A percentile compares a stretch with the other conserved stretches of the same genome.
Conservation (phyloP, 1,284 basidiomycete genomes). For the Apiotrichum domesticum region DNA sequence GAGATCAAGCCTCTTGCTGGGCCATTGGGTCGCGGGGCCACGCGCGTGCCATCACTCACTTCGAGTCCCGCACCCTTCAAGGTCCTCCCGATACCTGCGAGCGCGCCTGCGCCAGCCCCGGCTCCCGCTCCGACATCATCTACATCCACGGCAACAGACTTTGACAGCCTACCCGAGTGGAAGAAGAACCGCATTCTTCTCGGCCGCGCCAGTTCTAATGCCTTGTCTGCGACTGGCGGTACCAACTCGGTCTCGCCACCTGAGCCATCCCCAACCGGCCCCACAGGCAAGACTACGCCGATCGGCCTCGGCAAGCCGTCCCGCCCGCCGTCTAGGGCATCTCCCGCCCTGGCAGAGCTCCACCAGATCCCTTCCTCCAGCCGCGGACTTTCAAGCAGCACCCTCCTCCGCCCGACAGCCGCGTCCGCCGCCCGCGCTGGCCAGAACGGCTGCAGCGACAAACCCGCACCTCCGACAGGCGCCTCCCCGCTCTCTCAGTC, state of each 20-base stretch:
- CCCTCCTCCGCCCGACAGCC: constrained; percentile 15
- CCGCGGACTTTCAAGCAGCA: constrained; percentile 3
- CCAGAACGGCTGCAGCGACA: background rate
- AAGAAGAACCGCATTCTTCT: constrained; percentile 22
- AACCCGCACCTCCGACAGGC: background rate
- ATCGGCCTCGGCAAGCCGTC: constrained; percentile 10
- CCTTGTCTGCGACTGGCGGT: constrained; percentile 1
- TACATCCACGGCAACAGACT: constrained; percentile 33
- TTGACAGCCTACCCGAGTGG: constrained; percentile 18
- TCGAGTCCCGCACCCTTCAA: constrained; percentile 4
- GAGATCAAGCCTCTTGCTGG: background rate
- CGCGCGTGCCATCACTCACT: background rate
- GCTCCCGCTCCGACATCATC: constrained; percentile 24
- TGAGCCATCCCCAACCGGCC: background rate
- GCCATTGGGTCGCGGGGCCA: background rate
- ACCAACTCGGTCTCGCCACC: background rate
- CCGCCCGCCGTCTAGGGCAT: background rate
- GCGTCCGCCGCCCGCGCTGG: constrained; percentile 11
- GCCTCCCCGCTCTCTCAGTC: constrained; percentile 4
- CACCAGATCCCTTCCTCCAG: constrained; percentile 10
- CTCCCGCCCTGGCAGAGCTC: constrained; percentile 6
- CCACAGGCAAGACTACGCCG: background rate
- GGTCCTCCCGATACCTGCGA: background rate
- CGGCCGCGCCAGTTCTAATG: constrained; percentile 26
- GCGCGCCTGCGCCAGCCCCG: background rate